phyloP scores from a whole-genome alignment of 257 asterid species.

The Nicotiana sylvestris region DNA sequence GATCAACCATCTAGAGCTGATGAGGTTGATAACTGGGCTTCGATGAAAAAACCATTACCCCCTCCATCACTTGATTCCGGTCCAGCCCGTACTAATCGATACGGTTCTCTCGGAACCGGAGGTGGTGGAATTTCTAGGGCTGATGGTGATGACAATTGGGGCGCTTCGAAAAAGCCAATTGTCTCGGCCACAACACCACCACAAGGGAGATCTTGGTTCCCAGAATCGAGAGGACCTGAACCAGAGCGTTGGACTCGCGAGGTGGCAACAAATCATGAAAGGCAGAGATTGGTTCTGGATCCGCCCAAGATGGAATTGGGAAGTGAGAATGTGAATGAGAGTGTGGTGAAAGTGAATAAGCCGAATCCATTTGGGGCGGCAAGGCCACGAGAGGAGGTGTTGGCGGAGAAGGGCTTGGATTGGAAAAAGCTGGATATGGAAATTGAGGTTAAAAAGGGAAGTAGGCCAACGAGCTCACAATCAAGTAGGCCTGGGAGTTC shows the following conservation, averaged over 20 bases:
- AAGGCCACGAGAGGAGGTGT: constrained; percentile 89
- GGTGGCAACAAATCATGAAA: constrained; percentile 24
- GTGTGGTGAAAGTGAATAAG: constrained; percentile 44
- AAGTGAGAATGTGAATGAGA: constrained; percentile 26
- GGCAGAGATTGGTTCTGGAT: constrained; percentile 34
- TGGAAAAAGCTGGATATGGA: constrained; percentile 84
- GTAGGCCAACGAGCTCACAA: constrained; percentile 82
- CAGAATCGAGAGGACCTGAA: constrained; percentile 49
- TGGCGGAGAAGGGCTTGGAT: constrained; percentile 95
- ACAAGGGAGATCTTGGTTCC: constrained; percentile 43
- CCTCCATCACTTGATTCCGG: constrained; percentile 31
- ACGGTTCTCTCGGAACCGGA: constrained; percentile 63
- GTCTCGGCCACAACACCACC: constrained; percentile 28
- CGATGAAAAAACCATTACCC: constrained; percentile 50
- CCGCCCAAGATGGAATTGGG: constrained; percentile 25
- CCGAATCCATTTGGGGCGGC: constrained; percentile 96
- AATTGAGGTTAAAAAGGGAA: constrained; percentile 59
- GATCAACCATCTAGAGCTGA: constrained; percentile 83
- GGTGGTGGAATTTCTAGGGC: constrained; percentile 67
- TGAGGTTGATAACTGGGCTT: constrained; percentile 81
- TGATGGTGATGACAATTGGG: constrained; percentile 89
- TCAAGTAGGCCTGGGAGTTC: constrained; percentile 86
- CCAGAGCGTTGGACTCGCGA: constrained; percentile 70
- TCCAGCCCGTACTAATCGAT: constrained; percentile 36
- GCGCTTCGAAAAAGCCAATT: constrained; percentile 46